Percentiles rank a stretch among this genome's conserved stretches.
phyloP scores from a whole-genome alignment of 1,139 yeast genomes.

The Saccharomyces hybrid region DNA sequence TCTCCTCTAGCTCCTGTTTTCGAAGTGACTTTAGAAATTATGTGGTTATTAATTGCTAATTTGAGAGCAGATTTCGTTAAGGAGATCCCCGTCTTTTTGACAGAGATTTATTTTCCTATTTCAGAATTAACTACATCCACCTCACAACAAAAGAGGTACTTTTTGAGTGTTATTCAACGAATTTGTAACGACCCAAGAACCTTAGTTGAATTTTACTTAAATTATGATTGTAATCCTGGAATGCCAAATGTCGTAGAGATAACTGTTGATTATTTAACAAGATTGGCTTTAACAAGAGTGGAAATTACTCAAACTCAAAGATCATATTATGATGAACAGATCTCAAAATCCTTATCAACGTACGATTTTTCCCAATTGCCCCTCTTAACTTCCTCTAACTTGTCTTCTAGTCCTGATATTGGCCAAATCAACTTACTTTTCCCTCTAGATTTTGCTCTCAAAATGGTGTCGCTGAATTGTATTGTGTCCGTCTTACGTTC shows the following conservation, averaged over 20 bases:
- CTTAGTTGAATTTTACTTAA: slow-evolving; percentile 82
- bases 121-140: slow-evolving; percentile 89
- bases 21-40: slow-evolving; percentile 85
- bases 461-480: slow-evolving; percentile 72
- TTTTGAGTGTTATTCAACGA: slow-evolving; percentile 69
- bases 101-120: slow-evolving; percentile 89
- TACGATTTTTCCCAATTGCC: slow-evolving; percentile 70
- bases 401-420: slow-evolving; percentile 54
- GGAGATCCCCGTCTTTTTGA: slow-evolving; percentile 89
- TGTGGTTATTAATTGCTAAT: slow-evolving; percentile 80
- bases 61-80: slow-evolving; percentile 80
- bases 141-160: slow-evolving; percentile 82
- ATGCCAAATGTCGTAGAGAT: slow-evolving; percentile 83
- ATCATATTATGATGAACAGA: slow-evolving; percentile 55
- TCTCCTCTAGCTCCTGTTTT: slow-evolving; percentile 87
- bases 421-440: slow-evolving; percentile 49
- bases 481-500: slow-evolving; percentile 79
- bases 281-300: slow-evolving; percentile 61
- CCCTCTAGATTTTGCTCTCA: slow-evolving; percentile 77
- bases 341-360: slow-evolving; percentile 56
- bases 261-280: slow-evolving; percentile 69
- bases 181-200: slow-evolving; percentile 85
- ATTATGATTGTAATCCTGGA: slow-evolving; percentile 85
- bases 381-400: slow-evolving; percentile 61
- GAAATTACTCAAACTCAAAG: slow-evolving; percentile 67